phyloP scores from a whole-genome alignment of 2,329 filamentous ascomycete genomes.

The Apiospora pterosperma region DNA sequence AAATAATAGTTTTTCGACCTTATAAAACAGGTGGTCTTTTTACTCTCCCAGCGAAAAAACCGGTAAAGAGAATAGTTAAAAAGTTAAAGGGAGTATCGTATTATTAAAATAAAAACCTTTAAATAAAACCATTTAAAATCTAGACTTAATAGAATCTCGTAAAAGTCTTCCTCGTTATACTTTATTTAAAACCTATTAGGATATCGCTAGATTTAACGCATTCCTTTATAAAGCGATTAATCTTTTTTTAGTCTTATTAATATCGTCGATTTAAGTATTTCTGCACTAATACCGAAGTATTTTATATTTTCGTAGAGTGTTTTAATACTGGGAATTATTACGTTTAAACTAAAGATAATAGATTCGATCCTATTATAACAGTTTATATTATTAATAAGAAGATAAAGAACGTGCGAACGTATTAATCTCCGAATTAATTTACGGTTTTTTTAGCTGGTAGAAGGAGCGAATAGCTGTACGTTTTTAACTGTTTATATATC shows the following conservation, averaged over 20 bases:
- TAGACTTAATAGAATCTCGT: neutral
- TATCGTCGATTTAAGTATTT: conserved; percentile 8
- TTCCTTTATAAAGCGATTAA: neutral
- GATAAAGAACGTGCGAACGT: conserved; percentile 10
- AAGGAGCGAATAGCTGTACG: neutral
- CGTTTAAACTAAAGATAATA: conserved; percentile 10
- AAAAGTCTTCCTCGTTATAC: neutral
- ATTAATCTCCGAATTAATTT: conserved; percentile 2
- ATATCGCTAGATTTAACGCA: neutral
- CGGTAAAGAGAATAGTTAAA: neutral
- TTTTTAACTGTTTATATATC: neutral
- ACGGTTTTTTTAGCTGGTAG: neutral
- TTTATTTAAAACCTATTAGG: neutral
- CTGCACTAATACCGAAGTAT: conserved; percentile 11
- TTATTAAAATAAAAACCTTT: neutral
- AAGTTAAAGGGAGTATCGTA: neutral
- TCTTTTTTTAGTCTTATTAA: neutral
- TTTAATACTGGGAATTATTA: conserved; percentile 14
- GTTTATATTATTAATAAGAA: conserved; percentile 5
- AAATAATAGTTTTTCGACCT: neutral
- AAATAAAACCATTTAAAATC: neutral
- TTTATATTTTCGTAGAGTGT: conserved; percentile 16
- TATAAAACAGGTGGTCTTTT: neutral
- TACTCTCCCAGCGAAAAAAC: neutral
- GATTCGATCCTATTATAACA: conserved; percentile 7